Conservation (phyloP, 768 basidiomycete species). For the Podaxis sp. region DNA sequence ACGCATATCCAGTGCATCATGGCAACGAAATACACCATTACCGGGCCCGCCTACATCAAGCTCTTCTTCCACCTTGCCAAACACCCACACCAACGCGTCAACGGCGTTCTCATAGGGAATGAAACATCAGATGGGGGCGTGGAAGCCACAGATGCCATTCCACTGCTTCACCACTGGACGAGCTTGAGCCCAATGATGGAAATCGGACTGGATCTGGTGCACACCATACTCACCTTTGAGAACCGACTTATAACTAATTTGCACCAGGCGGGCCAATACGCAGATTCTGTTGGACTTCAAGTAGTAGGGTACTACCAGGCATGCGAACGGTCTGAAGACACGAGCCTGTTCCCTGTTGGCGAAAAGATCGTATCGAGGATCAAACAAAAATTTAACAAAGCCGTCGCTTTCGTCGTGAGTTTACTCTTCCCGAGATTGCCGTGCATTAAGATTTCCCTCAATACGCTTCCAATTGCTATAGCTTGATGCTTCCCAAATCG, state of each 20-base stretch:
- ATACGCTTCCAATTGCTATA: slow-evolving; percentile 24
- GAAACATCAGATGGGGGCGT: slow-evolving; percentile 33
- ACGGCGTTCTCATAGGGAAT: slow-evolving; percentile 74
- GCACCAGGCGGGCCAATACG: slow-evolving; percentile 56
- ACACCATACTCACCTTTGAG: slow-evolving; percentile 20
- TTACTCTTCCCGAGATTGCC: background rate
- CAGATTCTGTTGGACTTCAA: slow-evolving; percentile 46
- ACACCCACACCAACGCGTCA: slow-evolving; percentile 71
- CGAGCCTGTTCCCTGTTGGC: slow-evolving; percentile 60
- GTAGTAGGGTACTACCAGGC: slow-evolving; percentile 80
- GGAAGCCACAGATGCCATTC: slow-evolving; percentile 62
- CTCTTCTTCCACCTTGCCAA: slow-evolving; percentile 78
- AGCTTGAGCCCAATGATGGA: slow-evolving; percentile 85
- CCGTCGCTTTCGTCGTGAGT: slow-evolving; percentile 71
- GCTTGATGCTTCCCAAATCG: slow-evolving; percentile 63
- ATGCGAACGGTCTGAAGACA: slow-evolving; percentile 60
- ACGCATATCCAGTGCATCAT: background rate
- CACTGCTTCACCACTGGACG: slow-evolving; percentile 84
- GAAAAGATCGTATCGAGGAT: slow-evolving; percentile 61
- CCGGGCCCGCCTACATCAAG: slow-evolving; percentile 66
- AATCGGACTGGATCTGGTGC: slow-evolving; percentile 73
- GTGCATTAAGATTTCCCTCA: background rate
- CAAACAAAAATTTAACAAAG: slow-evolving; percentile 49
- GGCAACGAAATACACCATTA: slow-evolving; percentile 45
- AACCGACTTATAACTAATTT: background rate